Evolutionary conservation across 2,329 filamentous ascomycete species (phyloP), one percentile per base, ranked within the genome.

Genomic region (Chrysoporthe austroafricana): DNA sequence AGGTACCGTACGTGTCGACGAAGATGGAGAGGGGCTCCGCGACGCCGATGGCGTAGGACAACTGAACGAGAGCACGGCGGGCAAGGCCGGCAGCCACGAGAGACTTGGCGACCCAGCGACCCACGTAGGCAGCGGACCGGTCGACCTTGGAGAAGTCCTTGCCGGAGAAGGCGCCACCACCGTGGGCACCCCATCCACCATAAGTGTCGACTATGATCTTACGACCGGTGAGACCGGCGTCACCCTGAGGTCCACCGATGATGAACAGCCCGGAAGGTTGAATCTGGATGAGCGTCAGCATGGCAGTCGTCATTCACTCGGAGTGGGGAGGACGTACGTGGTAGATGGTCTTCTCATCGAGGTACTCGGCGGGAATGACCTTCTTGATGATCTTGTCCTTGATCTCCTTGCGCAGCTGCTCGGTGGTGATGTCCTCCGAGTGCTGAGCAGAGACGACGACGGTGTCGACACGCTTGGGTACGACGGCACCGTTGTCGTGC

Each of bases 121-220:
- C 94, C 75, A 98, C 90, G 86, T 99, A 99, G 78, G 96, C 96
- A 74, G 96, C 96, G 64, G 96, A 98, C 77, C 96, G 93, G 81
- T 99, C 96, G 83, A 99, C 96, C 90, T 99, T 99, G 88, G 94
- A 97, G 90, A 97, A 99, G 83, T 99, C 96, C 91, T 99, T 99
- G 78, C 96, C 96, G 77, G 96, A 98, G 92, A 99, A 99, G 82
- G 96, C 96, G 91, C 96, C 96, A 87, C 96, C 96, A 88, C 96
- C 96, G 88, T 99, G 96, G 76, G 96, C 96, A 85, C 96, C 96
- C 96, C 96, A 98, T 78, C 96, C 96, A 86, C 96, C 96, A 86
- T 99, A 99, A 82, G 96, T 98, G 86, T 99, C 96, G 81, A 99
- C 96, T 74, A 97, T 90, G 89, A 99, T 99, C 91, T 99, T 99